Conservation (phyloP, 495 filamentous ascomycete genomes). For the Lepraria neglecta region DNA sequence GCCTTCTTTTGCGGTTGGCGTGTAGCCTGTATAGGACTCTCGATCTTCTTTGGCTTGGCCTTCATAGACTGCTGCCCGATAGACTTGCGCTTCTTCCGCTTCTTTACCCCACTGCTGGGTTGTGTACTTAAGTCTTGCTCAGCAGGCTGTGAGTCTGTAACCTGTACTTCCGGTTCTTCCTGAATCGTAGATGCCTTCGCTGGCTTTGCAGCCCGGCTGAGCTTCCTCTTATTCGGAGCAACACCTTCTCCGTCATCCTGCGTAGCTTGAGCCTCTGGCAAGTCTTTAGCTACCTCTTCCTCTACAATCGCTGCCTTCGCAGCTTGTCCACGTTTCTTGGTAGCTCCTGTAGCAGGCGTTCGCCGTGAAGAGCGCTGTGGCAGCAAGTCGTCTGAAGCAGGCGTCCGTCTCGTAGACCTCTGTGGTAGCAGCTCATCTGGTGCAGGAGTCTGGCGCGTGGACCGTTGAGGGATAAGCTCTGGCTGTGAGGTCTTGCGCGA, state of each 20-base stretch:
- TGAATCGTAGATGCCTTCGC: background rate
- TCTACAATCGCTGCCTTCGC: background rate
- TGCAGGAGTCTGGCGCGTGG: conserved; percentile 18
- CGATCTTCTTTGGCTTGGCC: conserved; percentile 4
- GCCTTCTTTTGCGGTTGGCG: background rate
- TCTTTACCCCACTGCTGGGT: conserved; percentile 17
- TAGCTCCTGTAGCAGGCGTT: conserved; percentile 1
- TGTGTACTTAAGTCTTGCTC: background rate
- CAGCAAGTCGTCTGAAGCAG: background rate
- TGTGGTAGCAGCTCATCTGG: conserved; percentile 6
- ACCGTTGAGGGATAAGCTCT: conserved; percentile 21
- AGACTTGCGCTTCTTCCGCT: conserved; percentile 27
- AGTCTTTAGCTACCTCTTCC: background rate
- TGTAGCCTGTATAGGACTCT: background rate
- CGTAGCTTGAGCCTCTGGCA: background rate
- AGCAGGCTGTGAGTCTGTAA: background rate
- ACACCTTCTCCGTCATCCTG: conserved; percentile 1
- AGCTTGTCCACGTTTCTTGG: conserved; percentile 5
- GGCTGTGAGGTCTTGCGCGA: conserved; percentile 18
- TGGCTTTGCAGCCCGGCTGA: background rate
- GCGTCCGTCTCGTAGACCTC: conserved; percentile 18
- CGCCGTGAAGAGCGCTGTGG: conserved; percentile 1
- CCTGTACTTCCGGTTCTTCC: conserved; percentile 1
- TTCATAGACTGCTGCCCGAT: conserved; percentile 24
- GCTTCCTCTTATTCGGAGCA: conserved; percentile 11